phyloP scores from a whole-genome alignment of 495 filamentous ascomycete genomes.

The Pseudomonodictys pantanalensis region DNA sequence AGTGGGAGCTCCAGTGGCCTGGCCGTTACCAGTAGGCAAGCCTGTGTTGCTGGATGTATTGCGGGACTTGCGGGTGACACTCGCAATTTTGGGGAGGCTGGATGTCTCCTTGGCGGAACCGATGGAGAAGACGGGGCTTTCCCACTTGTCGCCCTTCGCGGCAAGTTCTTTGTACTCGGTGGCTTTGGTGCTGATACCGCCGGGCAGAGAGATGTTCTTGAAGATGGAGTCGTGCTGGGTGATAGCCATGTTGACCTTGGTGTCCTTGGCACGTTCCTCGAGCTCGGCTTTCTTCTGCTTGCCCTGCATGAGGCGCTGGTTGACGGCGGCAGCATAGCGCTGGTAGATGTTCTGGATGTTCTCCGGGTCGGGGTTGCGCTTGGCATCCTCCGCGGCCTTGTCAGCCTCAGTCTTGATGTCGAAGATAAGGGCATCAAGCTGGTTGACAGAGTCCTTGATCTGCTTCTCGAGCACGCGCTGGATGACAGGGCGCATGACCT shows the following conservation, averaged over 20 bases:
- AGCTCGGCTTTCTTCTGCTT: conserved; percentile 62
- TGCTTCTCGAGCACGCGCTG: conserved; percentile 85
- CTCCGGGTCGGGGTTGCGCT: conserved; percentile 62
- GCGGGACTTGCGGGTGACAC: conserved; percentile 66
- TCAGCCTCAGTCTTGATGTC: conserved; percentile 80
- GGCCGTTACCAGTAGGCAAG: conserved; percentile 2
- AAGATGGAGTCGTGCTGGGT: conserved; percentile 91
- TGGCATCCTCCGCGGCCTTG: conserved; percentile 62
- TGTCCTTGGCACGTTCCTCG: conserved; percentile 59
- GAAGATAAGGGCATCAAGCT: conserved; percentile 67
- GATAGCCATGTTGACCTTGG: conserved; percentile 81
- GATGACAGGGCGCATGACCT: conserved; percentile 75
- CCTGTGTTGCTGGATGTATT: conserved; percentile 16
- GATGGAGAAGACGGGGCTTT: conserved; percentile 89
- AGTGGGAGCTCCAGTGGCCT: neutral
- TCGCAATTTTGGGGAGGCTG: conserved; percentile 62
- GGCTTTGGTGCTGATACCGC: conserved; percentile 89
- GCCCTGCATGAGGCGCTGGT: conserved; percentile 68
- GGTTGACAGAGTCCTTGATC: conserved; percentile 71
- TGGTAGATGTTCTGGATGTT: conserved; percentile 81
- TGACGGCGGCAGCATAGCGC: conserved; percentile 73
- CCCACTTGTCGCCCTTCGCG: conserved; percentile 85
- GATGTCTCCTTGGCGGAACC: conserved; percentile 70
- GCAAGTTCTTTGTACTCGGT: conserved; percentile 91
- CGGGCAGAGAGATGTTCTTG: conserved; percentile 80